These are phyloP conservation scores for Cinchona pubescens DNA, from an alignment of 257 asterid species.

Conservation along the genomic window DNA sequence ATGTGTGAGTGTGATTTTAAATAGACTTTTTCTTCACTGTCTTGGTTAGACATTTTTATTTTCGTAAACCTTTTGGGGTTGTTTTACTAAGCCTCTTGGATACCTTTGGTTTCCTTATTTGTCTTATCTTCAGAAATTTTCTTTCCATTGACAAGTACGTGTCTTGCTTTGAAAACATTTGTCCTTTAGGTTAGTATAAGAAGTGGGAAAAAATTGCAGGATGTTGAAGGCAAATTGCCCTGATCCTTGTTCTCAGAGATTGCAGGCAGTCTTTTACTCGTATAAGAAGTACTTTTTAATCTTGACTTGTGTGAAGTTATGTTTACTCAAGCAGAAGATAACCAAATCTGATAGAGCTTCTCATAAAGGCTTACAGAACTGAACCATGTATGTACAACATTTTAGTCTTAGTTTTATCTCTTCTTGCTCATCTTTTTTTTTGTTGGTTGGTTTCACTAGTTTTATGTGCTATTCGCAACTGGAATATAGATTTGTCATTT, in stretches of 20 bases:
- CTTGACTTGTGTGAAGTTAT: too few species aligned
- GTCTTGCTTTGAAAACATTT: slow-evolving; percentile 73
- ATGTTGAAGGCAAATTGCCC: slow-evolving; percentile 25
- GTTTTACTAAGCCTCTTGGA: neutral
- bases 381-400: too few species aligned
- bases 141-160: slow-evolving; percentile 78
- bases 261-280: slow-evolving; percentile 83
- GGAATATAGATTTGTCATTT: too few species aligned
- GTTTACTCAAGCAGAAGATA: too few species aligned
- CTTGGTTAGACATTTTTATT: neutral
- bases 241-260: slow-evolving; percentile 61
- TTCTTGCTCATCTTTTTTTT: too few species aligned
- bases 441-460: too few species aligned
- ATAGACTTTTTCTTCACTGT: slow-evolving; percentile 31
- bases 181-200: slow-evolving; percentile 72
- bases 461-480: too few species aligned
- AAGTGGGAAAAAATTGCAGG: slow-evolving; percentile 39
- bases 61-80: too few species aligned
- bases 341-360: too few species aligned
- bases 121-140: slow-evolving; percentile 58
- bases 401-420: too few species aligned
- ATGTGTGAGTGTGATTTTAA: slow-evolving; percentile 89
- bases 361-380: too few species aligned
- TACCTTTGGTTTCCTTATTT: slow-evolving; percentile 22
- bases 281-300: too few species aligned